A percentile compares a stretch with the other conserved stretches of the same genome.
Conservation (phyloP, 208 protist species). For the Tritrichomonas musculus region DNA sequence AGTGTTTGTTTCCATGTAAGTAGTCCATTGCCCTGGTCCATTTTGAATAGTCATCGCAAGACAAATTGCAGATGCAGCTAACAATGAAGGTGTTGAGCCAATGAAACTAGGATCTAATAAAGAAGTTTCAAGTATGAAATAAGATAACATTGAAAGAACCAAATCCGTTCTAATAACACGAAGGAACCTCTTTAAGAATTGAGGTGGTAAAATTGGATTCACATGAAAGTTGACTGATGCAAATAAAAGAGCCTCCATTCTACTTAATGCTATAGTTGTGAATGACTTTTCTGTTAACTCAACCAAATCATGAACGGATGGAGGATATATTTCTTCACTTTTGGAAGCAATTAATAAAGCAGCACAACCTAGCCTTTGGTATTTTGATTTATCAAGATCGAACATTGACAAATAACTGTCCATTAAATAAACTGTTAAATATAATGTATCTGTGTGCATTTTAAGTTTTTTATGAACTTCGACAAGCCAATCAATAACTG, state of each 20-base stretch:
- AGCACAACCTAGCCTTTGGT: slow-evolving; percentile 89
- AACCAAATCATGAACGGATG: slow-evolving; percentile 68
- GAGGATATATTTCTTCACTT: slow-evolving; percentile 88
- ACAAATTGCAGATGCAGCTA: background rate
- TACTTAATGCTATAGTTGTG: background rate
- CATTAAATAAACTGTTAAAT: slow-evolving; percentile 85
- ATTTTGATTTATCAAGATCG: slow-evolving; percentile 59
- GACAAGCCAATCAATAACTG: slow-evolving; percentile 94
- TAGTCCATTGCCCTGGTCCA: background rate
- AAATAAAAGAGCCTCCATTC: background rate
- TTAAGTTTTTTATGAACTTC: slow-evolving; percentile 77
- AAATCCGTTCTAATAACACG: background rate
- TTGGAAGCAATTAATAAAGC: slow-evolving; percentile 87
- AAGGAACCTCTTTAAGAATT: background rate
- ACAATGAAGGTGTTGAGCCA: background rate
- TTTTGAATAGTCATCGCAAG: background rate
- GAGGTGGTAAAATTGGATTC: background rate
- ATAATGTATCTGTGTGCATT: slow-evolving; percentile 86
- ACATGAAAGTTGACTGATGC: background rate
- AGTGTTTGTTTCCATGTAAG: background rate
- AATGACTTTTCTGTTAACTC: slow-evolving; percentile 74
- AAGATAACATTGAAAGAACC: background rate
- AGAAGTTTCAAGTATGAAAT: background rate
- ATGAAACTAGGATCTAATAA: background rate
- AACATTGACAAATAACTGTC: slow-evolving; percentile 73